A percentile compares a stretch with the other conserved stretches of the same genome.
phyloP scores from a whole-genome alignment of 2,329 filamentous ascomycete genomes.

The Parafenestella ontariensis region DNA sequence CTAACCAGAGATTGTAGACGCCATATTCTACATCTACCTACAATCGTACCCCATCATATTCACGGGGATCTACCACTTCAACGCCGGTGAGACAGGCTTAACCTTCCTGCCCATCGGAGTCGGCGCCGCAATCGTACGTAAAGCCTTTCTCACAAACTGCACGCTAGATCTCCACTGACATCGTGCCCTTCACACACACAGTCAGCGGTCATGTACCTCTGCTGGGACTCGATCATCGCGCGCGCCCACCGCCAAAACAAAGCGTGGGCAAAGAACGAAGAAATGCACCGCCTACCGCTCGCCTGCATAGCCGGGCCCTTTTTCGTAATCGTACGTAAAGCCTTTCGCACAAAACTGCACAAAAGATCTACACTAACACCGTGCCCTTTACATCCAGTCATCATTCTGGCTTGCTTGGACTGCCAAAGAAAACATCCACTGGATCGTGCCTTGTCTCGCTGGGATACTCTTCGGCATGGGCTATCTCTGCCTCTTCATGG shows the following conservation, averaged over 20 bases:
- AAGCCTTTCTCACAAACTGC: not conserved
- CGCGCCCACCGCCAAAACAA: slow-evolving; percentile 57
- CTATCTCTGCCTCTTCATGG: slow-evolving; percentile 59
- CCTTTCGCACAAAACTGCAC: no score
- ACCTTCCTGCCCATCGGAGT: slow-evolving; percentile 72
- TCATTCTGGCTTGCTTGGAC: slow-evolving; percentile 56
- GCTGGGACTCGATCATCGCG: slow-evolving; percentile 68
- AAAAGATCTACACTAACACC: no score
- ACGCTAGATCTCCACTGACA: not conserved
- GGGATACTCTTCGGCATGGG: slow-evolving; percentile 55
- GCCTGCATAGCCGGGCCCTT: slow-evolving; percentile 74
- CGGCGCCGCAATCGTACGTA: slow-evolving; percentile 60
- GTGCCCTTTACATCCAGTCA: no score
- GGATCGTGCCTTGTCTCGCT: slow-evolving; percentile 53
- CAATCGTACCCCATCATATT: slow-evolving; percentile 76
- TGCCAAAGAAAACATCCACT: slow-evolving; percentile 47
- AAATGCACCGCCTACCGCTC: slow-evolving; percentile 74
- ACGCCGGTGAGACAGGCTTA: slow-evolving; percentile 69
- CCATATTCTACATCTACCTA: slow-evolving; percentile 76
- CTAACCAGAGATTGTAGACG: slow-evolving; percentile 35
- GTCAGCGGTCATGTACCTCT: slow-evolving; percentile 61
- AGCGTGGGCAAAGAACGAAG: slow-evolving; percentile 67
- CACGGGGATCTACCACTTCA: slow-evolving; percentile 66
- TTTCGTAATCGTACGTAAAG: no score
- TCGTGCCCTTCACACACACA: not conserved